Evolutionary conservation across 169 alveolate genomes (phyloP).

Genomic region (Theileria sp.): DNA sequence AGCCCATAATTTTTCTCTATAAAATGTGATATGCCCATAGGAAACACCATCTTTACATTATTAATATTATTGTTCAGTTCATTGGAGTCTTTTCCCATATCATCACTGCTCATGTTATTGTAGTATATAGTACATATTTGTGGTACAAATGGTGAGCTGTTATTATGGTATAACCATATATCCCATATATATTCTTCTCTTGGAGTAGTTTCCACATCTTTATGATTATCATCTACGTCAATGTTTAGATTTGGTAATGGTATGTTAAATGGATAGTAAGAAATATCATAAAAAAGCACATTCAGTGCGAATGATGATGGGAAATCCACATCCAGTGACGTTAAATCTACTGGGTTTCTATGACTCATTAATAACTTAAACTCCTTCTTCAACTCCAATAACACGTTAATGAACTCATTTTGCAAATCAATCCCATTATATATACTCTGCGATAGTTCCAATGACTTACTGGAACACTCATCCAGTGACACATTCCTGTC

Average conservation of each 20-base stretch:
- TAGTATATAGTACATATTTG: conserved; percentile 57
- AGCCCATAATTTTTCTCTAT: conserved; percentile 38
- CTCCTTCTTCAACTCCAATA: conserved; percentile 44
- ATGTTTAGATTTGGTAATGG: conserved; percentile 4
- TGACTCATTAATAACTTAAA: conserved; percentile 54
- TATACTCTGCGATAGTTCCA: conserved; percentile 11
- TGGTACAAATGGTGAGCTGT: conserved; percentile 35
- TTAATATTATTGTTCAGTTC: not conserved
- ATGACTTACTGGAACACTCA: conserved; percentile 37
- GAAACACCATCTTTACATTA: conserved; percentile 43
- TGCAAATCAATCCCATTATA: conserved; percentile 32
- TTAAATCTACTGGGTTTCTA: conserved; percentile 58
- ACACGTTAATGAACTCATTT: conserved; percentile 30
- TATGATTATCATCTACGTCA: not conserved
- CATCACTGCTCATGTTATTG: conserved; percentile 26
- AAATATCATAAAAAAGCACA: conserved; percentile 54
- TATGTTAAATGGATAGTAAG: not conserved
- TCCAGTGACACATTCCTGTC: conserved; percentile 41
- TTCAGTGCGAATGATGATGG: conserved; percentile 57
- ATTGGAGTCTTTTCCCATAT: not conserved
- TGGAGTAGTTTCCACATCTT: not conserved
- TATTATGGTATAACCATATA: conserved; percentile 52
- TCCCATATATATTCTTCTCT: conserved; percentile 46
- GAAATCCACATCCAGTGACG: conserved; percentile 62
- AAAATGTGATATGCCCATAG: conserved; percentile 40